phyloP scores from a whole-genome alignment of 805 yeast genomes.

The Lipomyces chichibuensis region DNA sequence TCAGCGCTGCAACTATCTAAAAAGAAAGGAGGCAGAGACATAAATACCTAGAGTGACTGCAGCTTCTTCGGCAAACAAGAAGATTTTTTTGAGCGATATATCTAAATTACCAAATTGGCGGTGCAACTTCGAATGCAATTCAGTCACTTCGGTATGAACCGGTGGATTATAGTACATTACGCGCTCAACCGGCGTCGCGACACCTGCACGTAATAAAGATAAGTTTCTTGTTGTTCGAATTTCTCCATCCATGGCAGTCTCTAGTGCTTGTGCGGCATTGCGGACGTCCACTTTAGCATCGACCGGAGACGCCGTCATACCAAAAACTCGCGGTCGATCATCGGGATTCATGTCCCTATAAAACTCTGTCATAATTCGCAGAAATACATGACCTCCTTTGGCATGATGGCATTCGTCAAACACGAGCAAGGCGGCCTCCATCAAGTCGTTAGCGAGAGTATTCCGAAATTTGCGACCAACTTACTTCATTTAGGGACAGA shows the following conservation, averaged over 20 bases:
- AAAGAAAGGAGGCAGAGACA: background rate
- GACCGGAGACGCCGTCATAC: constrained; percentile 26
- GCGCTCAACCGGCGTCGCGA: background rate
- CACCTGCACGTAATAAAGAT: background rate
- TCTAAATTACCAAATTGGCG: background rate
- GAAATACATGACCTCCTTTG: constrained; percentile 12
- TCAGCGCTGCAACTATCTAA: background rate
- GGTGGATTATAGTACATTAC: background rate
- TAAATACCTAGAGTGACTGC: constrained; percentile 3
- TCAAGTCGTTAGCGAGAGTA: background rate
- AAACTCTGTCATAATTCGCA: constrained; percentile 17
- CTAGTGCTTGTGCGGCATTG: background rate
- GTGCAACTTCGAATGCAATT: background rate
- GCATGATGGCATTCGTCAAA: constrained; percentile 33
- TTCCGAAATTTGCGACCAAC: background rate
- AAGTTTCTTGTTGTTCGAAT: constrained; percentile 6
- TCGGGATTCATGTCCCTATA: background rate
- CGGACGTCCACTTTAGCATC: constrained; percentile 10
- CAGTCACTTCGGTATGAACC: background rate
- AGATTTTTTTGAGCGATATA: background rate
- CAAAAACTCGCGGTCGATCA: constrained; percentile 16
- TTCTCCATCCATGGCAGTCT: background rate
- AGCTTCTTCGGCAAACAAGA: constrained; percentile 1
- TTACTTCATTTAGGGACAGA: constrained; percentile 1
- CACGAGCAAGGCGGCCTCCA: constrained; percentile 10